A percentile compares a stretch with the other conserved stretches of the same genome.
These are phyloP conservation scores for Quercus suber DNA, from an alignment of 306 rosid genomes.

Conservation along the genomic window DNA sequence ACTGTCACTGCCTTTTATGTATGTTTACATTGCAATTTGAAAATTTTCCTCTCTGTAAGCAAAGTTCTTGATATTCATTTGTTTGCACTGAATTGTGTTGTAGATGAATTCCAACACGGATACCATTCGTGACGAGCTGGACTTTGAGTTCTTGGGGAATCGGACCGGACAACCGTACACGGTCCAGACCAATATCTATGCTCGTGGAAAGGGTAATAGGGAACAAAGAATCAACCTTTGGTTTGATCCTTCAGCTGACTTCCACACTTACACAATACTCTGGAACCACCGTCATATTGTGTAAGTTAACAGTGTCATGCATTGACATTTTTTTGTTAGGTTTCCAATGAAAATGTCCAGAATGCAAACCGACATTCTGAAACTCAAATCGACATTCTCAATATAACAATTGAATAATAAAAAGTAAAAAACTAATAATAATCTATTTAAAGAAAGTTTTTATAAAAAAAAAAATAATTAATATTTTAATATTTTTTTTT, in stretches of 20 bases:
- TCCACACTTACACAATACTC: conserved; percentile 73
- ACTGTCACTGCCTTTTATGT: conserved; percentile 96
- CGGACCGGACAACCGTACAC: conserved; percentile 85
- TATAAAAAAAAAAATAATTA: not conserved
- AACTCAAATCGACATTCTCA: too few species aligned
- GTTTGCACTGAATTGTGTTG: not conserved
- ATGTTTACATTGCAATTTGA: not conserved
- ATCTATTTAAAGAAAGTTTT: rapidly evolving
- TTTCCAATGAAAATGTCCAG: too few species aligned
- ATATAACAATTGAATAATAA: not conserved
- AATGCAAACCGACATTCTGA: too few species aligned
- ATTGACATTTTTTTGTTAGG: not conserved
- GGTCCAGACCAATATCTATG: conserved; percentile 86
- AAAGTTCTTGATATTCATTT: not conserved
- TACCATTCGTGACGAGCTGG: conserved; percentile 72
- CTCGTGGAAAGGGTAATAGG: conserved; percentile 79
- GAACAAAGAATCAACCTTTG: conserved; percentile 91
- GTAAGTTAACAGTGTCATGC: conserved; percentile 38
- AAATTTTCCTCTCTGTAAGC: not conserved
- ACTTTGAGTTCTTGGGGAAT: conserved; percentile 95
- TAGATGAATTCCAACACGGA: conserved; percentile 74
- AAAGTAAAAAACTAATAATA: too few species aligned
- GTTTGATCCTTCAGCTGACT: conserved; percentile 82
- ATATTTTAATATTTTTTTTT: rapidly evolving
- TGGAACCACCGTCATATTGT: conserved; percentile 71